Evolutionary conservation across 805 yeast genomes (phyloP), one percentile per base, ranked within the genome.

Genomic region (Phaffomyces antillensis): DNA sequence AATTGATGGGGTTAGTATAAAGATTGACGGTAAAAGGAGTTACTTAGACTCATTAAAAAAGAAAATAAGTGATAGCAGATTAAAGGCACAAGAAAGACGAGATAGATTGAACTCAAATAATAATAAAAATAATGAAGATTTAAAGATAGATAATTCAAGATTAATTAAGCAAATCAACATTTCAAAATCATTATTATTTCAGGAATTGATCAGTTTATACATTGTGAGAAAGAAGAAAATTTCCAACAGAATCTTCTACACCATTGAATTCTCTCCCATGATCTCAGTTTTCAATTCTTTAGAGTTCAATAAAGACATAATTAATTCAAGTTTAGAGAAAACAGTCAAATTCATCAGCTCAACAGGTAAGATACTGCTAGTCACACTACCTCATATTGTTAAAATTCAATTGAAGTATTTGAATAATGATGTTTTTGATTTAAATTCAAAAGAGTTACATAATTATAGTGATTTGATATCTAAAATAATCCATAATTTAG

Each of bases 121-220:
- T 18, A 16, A 23, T n/a, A 11, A 16, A 18, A 13, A n/a, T 3
- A 37, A 24, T 9, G 39, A 23, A 16, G 47, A 35, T 15, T 16
- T 33, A 18, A 30, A 42, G 11, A 41, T 46, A 16, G 54, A 54
- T 16, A 47, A 49, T 18, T 25, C 25, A 16, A 47, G 51, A 17
- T 31, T 58, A 5, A n/a, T 43, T 1, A 56, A 52, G 35, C 61
- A 59, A 39, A 50, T 56, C 6, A 41, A 51, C 17, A 52, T 50
- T 33, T 56, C 58, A 2, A 47, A 51, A 30, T 47, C 56, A 0
- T 39, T 57, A 25, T 41, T 56, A 5, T 57, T 45, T 34, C 60
- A 59, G 37, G 62, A 59, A 37, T 41, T 57, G 16, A 50, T 57
- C 13, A 46, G 40, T 23, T 34, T 59, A 12, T 56, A 56, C 35